phyloP scores from a whole-genome alignment of 139 green algal species.

The Coelastrella sp. region DNA sequence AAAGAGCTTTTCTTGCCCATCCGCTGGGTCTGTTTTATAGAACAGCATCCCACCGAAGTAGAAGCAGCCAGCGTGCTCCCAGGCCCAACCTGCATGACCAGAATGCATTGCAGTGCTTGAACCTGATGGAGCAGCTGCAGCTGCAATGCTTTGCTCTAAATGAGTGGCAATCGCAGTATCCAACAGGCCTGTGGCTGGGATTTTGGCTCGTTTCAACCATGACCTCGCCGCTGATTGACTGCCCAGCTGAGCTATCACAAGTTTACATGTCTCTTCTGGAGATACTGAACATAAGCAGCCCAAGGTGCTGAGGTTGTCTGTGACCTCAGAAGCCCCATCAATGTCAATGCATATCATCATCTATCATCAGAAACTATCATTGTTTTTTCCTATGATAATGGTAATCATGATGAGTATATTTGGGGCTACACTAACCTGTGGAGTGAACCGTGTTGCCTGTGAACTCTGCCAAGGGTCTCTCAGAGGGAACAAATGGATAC shows the following conservation, averaged over 20 bases:
- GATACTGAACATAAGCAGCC: no score
- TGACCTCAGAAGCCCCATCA: no score
- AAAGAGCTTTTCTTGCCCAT: constrained; percentile 7
- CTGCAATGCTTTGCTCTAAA: background rate
- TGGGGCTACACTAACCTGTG: constrained; percentile 5
- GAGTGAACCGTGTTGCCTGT: constrained; percentile 60
- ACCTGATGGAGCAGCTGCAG: background rate
- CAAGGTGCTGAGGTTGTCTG: no score
- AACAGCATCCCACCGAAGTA: constrained; percentile 58
- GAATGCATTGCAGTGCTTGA: background rate
- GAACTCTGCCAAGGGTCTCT: constrained; percentile 54
- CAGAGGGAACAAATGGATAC: constrained; percentile 15
- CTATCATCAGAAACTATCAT: background rate
- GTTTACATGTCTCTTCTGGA: no score
- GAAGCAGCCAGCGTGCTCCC: constrained; percentile 54
- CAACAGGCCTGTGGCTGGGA: no score
- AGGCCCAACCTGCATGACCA: constrained; percentile 30
- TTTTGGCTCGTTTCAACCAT: no score
- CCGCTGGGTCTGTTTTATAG: constrained; percentile 25
- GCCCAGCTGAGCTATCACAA: no score
- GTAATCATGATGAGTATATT: background rate
- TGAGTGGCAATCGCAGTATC: no score
- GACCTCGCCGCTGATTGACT: no score
- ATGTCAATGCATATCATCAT: no score
- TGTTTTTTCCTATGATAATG: no score